Conservation (phyloP, 2,329 filamentous ascomycete genomes). For the Colletotrichum scovillei region DNA sequence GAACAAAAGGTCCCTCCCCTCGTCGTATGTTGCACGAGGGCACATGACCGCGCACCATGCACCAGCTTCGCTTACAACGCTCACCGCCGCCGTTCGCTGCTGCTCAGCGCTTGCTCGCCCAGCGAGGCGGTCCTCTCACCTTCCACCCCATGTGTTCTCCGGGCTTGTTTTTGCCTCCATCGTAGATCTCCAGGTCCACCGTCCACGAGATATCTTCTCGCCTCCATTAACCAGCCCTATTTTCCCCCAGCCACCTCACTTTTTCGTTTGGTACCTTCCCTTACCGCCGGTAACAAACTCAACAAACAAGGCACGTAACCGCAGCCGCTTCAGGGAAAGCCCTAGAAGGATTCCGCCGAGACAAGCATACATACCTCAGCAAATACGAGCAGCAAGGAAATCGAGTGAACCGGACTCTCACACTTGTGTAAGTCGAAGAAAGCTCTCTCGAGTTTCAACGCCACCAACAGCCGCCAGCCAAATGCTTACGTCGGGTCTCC, state of each 20-base stretch:
- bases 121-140: neutral
- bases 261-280: neutral
- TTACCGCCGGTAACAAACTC: neutral
- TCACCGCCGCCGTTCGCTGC: conserved; percentile 23
- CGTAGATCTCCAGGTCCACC: neutral
- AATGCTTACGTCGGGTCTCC: neutral
- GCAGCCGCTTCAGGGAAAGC: neutral
- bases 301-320: neutral
- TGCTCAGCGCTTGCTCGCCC: neutral
- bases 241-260: conserved; percentile 1
- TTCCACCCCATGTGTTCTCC: neutral
- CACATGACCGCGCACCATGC: conserved; percentile 29
- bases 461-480: conserved; percentile 14
- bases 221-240: conserved; percentile 4
- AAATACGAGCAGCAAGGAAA: conserved; percentile 1
- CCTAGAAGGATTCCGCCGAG: neutral
- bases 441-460: neutral
- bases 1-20: neutral
- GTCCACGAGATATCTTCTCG: neutral
- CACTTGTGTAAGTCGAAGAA: conserved; percentile 21
- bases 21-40: conserved; percentile 24
- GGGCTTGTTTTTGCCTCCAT: too few species aligned
- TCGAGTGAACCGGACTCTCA: neutral
- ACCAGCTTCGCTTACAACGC: conserved; percentile 18
- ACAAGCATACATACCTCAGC: neutral